phyloP scores from a whole-genome alignment of 2,329 filamentous ascomycete genomes.

The Leptographium radiaticola region DNA sequence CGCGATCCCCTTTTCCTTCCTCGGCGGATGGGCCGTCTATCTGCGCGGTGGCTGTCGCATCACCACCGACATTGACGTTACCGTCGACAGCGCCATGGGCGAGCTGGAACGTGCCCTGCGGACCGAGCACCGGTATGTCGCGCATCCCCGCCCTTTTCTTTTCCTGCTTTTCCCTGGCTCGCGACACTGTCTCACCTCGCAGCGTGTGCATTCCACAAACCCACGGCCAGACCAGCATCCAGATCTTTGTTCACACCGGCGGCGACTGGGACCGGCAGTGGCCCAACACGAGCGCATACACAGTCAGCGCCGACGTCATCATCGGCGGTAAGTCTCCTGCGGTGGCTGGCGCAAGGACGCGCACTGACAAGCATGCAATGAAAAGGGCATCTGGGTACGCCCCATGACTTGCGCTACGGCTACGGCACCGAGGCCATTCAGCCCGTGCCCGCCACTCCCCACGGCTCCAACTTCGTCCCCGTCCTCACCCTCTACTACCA shows the following conservation, averaged over 20 bases:
- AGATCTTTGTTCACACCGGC: slow-evolving; percentile 10
- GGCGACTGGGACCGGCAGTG: slow-evolving; percentile 4
- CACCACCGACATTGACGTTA: slow-evolving; percentile 8
- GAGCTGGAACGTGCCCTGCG: slow-evolving; percentile 3
- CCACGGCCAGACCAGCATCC: slow-evolving; percentile 7
- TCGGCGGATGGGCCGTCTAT: slow-evolving; percentile 10
- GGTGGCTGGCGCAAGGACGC: too few species aligned
- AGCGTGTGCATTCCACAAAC: slow-evolving; percentile 8
- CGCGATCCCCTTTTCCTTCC: slow-evolving; percentile 7
- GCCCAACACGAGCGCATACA: not conserved
- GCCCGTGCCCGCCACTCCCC: slow-evolving; percentile 3
- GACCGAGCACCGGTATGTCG: slow-evolving; percentile 2
- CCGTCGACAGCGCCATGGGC: slow-evolving; percentile 4
- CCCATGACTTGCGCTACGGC: slow-evolving; percentile 4
- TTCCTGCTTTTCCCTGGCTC: not conserved
- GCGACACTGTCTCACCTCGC: not conserved
- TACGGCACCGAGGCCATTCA: slow-evolving; percentile 6
- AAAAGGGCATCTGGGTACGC: slow-evolving; percentile 8
- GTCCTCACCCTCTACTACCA: slow-evolving; percentile 8
- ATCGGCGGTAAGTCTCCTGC: slow-evolving; percentile 3
- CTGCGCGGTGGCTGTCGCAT: slow-evolving; percentile 6
- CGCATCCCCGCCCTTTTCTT: not conserved
- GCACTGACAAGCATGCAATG: too few species aligned
- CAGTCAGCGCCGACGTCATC: slow-evolving; percentile 9
- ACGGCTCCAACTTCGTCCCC: slow-evolving; percentile 1